Percentiles rank a stretch among this genome's conserved stretches.
Conservation (phyloP, 129 eudicot species). For the Flaveria robusta region DNA sequence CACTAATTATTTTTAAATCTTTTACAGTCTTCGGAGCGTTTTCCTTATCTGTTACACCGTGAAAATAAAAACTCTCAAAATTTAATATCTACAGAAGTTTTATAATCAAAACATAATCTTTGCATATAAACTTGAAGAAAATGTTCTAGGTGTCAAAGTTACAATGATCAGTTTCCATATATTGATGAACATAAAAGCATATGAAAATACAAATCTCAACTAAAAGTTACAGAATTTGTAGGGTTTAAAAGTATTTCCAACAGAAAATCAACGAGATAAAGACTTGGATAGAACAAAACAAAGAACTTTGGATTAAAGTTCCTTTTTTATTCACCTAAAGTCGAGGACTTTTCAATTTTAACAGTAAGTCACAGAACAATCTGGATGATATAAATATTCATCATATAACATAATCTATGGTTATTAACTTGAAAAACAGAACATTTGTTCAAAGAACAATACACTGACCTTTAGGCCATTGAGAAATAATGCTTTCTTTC, state of each 20-base stretch:
- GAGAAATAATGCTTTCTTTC: constrained; percentile 80
- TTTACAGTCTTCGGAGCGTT: constrained; percentile 78
- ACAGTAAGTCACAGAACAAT: not conserved
- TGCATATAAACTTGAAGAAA: not conserved
- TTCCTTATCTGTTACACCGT: constrained; percentile 55
- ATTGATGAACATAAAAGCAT: not conserved
- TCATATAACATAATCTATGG: not conserved
- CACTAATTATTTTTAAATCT: constrained; percentile 76
- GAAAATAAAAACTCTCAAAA: not conserved
- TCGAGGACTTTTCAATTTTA: not conserved
- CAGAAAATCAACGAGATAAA: not conserved
- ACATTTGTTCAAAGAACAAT: not conserved
- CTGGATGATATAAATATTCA: not conserved
- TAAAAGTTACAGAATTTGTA: not conserved
- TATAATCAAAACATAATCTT: not conserved
- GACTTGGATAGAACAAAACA: not conserved
- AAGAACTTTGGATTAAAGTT: constrained; percentile 14
- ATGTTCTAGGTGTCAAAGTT: not conserved
- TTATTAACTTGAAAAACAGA: not conserved
- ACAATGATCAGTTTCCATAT: not conserved
- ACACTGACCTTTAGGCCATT: constrained; percentile 85
- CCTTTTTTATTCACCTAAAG: constrained; percentile 6
- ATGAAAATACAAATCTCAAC: not conserved
- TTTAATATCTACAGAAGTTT: not conserved
- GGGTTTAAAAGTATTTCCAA: not conserved